Evolutionary conservation across 2,329 filamentous ascomycete species (phyloP).

Genomic region (Neophaeococcomyces aloes): DNA sequence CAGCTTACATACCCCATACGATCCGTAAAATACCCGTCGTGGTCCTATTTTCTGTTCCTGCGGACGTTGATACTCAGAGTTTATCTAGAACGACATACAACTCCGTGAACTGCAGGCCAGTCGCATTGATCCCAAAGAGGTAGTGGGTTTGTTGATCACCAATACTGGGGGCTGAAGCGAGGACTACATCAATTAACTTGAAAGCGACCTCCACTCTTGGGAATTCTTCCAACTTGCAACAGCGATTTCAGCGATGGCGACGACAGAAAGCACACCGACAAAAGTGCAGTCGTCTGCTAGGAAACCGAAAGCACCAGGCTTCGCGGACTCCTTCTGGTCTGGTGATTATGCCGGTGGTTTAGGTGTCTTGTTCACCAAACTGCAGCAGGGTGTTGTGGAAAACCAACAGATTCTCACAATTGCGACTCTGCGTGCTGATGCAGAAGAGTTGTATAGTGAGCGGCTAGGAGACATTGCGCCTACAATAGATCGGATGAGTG

Average conservation of each 20-base stretch:
- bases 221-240: not conserved
- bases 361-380: conserved; percentile 88
- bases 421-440: conserved; percentile 87
- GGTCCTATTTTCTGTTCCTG: not conserved
- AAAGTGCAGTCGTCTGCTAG: conserved; percentile 6
- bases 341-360: conserved; percentile 93
- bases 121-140: no score
- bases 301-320: conserved; percentile 60
- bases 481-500: conserved; percentile 66
- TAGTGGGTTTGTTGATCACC: not conserved
- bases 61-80: no score
- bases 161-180: not conserved
- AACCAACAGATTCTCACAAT: conserved; percentile 89
- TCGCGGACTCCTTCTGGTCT: conserved; percentile 96
- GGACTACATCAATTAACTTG: not conserved
- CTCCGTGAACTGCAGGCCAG: no score
- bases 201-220: not conserved
- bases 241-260: not conserved
- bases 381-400: conserved; percentile 90
- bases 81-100: no score
- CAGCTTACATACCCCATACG: no score
- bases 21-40: no score
- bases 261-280: not conserved
- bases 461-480: conserved; percentile 72
- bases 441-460: conserved; percentile 79